Conservation (phyloP, 2,329 filamentous ascomycete genomes). For the Capronia epimyces region DNA sequence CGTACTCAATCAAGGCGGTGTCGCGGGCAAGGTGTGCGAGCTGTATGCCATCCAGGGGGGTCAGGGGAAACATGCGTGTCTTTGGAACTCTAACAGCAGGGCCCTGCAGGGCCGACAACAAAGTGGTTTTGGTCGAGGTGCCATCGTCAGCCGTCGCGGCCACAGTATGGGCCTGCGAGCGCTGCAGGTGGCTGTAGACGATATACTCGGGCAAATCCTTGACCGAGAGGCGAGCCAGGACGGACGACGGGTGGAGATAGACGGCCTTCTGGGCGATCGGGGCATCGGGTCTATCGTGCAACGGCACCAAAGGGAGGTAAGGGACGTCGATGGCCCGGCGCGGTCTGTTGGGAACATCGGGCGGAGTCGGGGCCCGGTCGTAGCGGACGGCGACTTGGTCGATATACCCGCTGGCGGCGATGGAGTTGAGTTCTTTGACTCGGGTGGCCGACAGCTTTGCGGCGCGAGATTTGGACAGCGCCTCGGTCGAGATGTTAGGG, state of each 20-base stretch:
- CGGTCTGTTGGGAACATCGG: constrained; percentile 62
- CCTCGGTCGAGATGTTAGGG: constrained; percentile 49
- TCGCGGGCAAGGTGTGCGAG: constrained; percentile 74
- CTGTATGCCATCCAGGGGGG: constrained; percentile 68
- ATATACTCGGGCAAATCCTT: constrained; percentile 81
- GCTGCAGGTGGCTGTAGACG: constrained; percentile 80
- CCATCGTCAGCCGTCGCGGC: constrained; percentile 47
- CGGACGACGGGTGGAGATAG: constrained; percentile 80
- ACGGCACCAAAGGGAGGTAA: constrained; percentile 76
- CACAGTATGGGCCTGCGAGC: constrained; percentile 51
- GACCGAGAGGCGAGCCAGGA: constrained; percentile 63
- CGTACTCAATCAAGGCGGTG: constrained; percentile 75
- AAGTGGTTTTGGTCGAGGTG: background rate
- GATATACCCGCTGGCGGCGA: constrained; percentile 85
- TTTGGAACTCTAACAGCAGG: constrained; percentile 45
- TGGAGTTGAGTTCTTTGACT: constrained; percentile 73
- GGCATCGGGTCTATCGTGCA: constrained; percentile 6
- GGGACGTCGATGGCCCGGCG: constrained; percentile 86
- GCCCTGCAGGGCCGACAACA: background rate
- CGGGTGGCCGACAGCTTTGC: constrained; percentile 60
- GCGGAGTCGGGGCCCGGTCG: constrained; percentile 71
- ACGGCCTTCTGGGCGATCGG: constrained; percentile 61
- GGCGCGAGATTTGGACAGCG: constrained; percentile 57
- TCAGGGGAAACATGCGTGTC: constrained; percentile 83
- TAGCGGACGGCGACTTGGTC: constrained; percentile 91